These are phyloP conservation scores for Schizochytrium sp. DNA, from an alignment of 108 stramenopile species.

Conservation along the genomic window DNA sequence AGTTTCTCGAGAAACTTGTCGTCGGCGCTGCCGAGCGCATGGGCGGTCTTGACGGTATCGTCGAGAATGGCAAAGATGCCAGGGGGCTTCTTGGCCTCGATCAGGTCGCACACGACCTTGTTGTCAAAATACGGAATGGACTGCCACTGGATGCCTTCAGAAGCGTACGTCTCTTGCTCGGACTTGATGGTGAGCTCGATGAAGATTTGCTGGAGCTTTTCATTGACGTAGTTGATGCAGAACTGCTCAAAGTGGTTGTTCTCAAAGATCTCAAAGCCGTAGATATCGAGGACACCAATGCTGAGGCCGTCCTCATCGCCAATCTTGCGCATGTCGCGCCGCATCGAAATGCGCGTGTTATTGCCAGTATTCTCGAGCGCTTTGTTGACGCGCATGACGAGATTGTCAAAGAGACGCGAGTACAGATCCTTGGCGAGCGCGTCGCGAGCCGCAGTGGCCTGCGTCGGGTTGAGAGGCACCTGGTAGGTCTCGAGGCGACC, in stretches of 20 bases:
- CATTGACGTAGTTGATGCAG: conserved; percentile 53
- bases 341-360: conserved; percentile 22
- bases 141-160: conserved; percentile 55
- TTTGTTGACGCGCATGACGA: conserved; percentile 75
- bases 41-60: conserved; percentile 54
- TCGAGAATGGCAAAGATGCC: conserved; percentile 78
- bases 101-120: conserved; percentile 66
- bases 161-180: conserved; percentile 56
- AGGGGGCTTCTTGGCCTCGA: conserved; percentile 47
- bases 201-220: conserved; percentile 64
- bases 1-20: neutral
- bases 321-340: conserved; percentile 12
- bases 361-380: conserved; percentile 53
- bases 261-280: conserved; percentile 50
- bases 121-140: conserved; percentile 73
- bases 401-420: conserved; percentile 75
- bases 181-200: conserved; percentile 51
- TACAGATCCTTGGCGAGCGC: conserved; percentile 93
- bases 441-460: conserved; percentile 76
- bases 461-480: conserved; percentile 66
- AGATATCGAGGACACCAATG: conserved; percentile 47
- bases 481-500: neutral
- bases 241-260: conserved; percentile 55
- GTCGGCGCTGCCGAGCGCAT: conserved; percentile 35
- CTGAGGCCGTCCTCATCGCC: neutral